A percentile compares a stretch with the other conserved stretches of the same genome.
These are phyloP conservation scores for Hypholoma fasciculare DNA, from an alignment of 768 basidiomycete species.

Conservation along the genomic window DNA sequence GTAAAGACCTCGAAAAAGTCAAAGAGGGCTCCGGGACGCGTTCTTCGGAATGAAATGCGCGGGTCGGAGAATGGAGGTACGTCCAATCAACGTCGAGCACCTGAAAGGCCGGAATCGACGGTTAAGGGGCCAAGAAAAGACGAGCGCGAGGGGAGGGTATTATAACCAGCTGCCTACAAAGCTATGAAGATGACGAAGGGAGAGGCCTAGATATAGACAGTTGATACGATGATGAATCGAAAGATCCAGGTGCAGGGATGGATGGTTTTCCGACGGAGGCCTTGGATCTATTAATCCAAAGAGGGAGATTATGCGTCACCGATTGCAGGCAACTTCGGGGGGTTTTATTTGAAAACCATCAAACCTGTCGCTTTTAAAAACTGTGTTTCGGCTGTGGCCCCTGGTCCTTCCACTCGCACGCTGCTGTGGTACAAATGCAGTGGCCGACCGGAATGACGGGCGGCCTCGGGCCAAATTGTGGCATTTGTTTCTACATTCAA, in stretches of 20 bases:
- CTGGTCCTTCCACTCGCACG: not conserved
- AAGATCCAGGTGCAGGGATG: too few relatives aligned
- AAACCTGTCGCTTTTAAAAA: constrained; percentile 6
- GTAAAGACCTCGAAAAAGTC: constrained; percentile 16
- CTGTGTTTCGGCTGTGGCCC: not conserved
- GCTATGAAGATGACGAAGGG: constrained; percentile 2
- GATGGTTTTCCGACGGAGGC: too few relatives aligned
- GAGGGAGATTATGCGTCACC: not conserved
- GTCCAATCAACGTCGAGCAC: constrained; percentile 17
- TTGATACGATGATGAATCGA: too few relatives aligned
- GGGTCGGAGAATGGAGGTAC: constrained; percentile 14
- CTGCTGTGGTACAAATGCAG: too few relatives aligned
- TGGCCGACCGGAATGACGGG: too few relatives aligned
- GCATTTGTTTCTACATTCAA: too few relatives aligned
- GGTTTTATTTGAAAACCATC: constrained; percentile 2
- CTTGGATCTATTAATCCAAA: too few relatives aligned
- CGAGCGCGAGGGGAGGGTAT: constrained; percentile 8
- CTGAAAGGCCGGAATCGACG: constrained; percentile 16
- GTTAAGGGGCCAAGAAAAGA: constrained; percentile 14
- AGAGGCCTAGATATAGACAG: not conserved
- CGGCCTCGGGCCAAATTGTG: too few relatives aligned
- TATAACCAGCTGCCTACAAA: constrained; percentile 9
- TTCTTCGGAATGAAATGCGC: constrained; percentile 11
- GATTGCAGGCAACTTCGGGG: not conserved
- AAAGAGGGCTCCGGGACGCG: constrained; percentile 4